Percentiles rank a stretch among this genome's conserved stretches.
These are phyloP conservation scores for Diaporthe citriasiana DNA, from an alignment of 2,329 filamentous ascomycete genomes.

Conservation along the genomic window DNA sequence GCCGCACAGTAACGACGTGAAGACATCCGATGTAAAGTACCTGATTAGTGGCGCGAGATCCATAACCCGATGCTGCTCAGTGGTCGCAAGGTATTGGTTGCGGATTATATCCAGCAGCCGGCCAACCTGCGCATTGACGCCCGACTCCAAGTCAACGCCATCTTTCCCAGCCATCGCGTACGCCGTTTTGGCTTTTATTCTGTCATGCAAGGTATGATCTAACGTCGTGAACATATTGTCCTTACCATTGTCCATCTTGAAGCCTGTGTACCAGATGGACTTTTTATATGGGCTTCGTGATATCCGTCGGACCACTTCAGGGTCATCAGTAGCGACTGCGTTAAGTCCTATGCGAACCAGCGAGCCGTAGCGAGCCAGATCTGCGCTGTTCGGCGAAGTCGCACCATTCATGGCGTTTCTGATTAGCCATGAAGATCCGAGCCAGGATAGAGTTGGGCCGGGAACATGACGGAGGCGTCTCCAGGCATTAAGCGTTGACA, in stretches of 20 bases:
- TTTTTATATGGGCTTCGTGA: background rate
- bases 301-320: background rate
- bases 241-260: background rate
- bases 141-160: background rate
- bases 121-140: background rate
- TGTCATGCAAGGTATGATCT: background rate
- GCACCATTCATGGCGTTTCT: conserved; percentile 1
- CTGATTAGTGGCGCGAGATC: background rate
- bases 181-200: background rate
- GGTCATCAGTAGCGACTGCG: background rate
- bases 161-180: background rate
- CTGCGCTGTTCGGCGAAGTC: background rate
- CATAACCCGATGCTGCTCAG: background rate
- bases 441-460: background rate
- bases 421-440: conserved; percentile 1
- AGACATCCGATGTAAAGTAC: background rate
- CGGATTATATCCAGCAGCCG: background rate
- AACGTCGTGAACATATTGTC: background rate
- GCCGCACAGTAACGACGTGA: background rate
- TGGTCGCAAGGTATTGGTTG: background rate
- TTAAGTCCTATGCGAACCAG: background rate
- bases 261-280: background rate
- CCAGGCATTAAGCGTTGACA: background rate
- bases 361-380: background rate
- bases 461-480: conserved; percentile 4